A percentile compares a stretch with the other conserved stretches of the same genome.
phyloP scores from a whole-genome alignment of 148 eudicot species.

The Fagopyrum homotropicum region DNA sequence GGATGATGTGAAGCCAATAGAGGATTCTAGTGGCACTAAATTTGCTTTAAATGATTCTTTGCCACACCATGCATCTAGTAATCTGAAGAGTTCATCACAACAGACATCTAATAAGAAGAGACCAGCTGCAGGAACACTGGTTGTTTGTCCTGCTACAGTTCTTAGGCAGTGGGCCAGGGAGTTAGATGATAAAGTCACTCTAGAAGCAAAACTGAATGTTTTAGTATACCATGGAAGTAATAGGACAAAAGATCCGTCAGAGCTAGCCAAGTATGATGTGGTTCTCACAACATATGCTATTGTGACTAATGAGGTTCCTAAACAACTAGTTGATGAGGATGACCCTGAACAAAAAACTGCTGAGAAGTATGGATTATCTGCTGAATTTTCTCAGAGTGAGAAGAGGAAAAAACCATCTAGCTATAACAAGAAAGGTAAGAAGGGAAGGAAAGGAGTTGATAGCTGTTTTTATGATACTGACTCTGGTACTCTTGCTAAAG shows the following conservation, averaged over 20 bases:
- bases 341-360: constrained; percentile 57
- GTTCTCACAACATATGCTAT: constrained; percentile 94
- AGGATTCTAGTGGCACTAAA: constrained; percentile 27
- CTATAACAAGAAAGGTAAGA: constrained; percentile 51
- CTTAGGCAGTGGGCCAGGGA: constrained; percentile 95
- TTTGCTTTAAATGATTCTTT: constrained; percentile 34
- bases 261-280: constrained; percentile 69
- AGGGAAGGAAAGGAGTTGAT: constrained; percentile 53
- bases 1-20: constrained; percentile 28
- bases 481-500: constrained; percentile 78
- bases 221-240: constrained; percentile 87
- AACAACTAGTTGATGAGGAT: constrained; percentile 74
- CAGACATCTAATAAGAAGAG: constrained; percentile 41
- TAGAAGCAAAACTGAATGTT: constrained; percentile 52
- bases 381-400: constrained; percentile 49
- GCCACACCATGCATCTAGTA: constrained; percentile 22
- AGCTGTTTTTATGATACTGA: constrained; percentile 36
- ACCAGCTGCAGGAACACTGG: constrained; percentile 94
- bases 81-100: constrained; percentile 31
- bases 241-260: constrained; percentile 70
- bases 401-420: constrained; percentile 44
- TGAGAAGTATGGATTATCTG: constrained; percentile 54
- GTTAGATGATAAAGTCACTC: constrained; percentile 72
- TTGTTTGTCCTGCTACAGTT: constrained; percentile 96
- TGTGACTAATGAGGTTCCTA: constrained; percentile 90